Conservation (phyloP, 2,329 filamentous ascomycete species). For the Xylariomycetidae sp. region DNA sequence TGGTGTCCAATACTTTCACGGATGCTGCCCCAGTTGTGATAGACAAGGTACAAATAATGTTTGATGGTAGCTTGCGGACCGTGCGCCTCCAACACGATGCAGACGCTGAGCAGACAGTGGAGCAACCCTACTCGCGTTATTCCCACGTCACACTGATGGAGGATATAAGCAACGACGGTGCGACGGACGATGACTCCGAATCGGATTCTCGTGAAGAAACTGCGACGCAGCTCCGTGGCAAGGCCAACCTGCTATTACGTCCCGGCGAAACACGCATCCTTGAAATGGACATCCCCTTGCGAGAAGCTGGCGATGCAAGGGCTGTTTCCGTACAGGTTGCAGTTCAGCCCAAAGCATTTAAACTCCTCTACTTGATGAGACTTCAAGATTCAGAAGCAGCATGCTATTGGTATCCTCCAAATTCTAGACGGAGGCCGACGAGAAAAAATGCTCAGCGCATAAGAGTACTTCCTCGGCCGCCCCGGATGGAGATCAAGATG, state of each 20-base stretch:
- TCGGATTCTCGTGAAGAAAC: slow-evolving; percentile 16
- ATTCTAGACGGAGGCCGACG: slow-evolving; percentile 39
- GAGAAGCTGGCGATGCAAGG: slow-evolving; percentile 73
- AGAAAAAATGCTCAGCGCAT: slow-evolving; percentile 50
- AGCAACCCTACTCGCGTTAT: slow-evolving; percentile 10
- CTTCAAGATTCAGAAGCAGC: slow-evolving; percentile 37
- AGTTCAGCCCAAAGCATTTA: slow-evolving; percentile 60
- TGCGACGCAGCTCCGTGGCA: slow-evolving; percentile 34
- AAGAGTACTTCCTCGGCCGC: slow-evolving; percentile 78
- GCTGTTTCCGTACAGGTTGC: slow-evolving; percentile 58
- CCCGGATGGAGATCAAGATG: slow-evolving; percentile 75
- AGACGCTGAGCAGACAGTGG: slow-evolving; percentile 4
- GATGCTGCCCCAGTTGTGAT: slow-evolving; percentile 47
- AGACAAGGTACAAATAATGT: slow-evolving; percentile 45
- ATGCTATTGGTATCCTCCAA: slow-evolving; percentile 45
- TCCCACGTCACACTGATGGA: slow-evolving; percentile 16
- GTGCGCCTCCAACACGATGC: slow-evolving; percentile 44
- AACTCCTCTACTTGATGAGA: slow-evolving; percentile 58
- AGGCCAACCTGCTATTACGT: slow-evolving; percentile 56
- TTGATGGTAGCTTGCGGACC: slow-evolving; percentile 52
- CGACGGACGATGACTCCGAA: slow-evolving; percentile 20
- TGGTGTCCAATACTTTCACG: slow-evolving; percentile 50
- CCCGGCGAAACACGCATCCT: slow-evolving; percentile 65
- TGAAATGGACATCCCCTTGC: slow-evolving; percentile 64
- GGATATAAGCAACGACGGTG: slow-evolving; percentile 21